Base-by-base conservation (phyloP, 176 grass and related monocot genomes). In the Raddia guianensis region DNA sequence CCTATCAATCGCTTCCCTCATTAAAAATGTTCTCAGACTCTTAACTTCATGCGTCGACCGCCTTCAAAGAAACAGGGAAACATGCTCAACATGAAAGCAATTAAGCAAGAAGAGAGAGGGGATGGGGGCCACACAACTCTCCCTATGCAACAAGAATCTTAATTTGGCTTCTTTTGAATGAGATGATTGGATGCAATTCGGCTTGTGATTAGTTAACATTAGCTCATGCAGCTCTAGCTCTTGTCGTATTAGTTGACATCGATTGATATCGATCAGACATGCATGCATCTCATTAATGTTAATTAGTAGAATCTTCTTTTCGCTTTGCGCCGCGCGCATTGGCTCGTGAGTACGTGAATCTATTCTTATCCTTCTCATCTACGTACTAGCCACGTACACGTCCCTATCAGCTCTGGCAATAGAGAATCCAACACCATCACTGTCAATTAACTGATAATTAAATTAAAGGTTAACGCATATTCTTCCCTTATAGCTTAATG, bases 231-330 rank as follows among this genome's bases (percentile, higher is more conserved):
- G 12, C 7, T 20, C 46, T 43, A 9, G 20, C 53, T 79, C 53
- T 79, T 79, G 83, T 73, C 83, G 83, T 85, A 85, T 85, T 73
- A 65, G 67, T 65, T 65, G 83, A 79, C 76, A 40, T 40, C 37
- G 37, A 40, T 40, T 40, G 37, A 5, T 5, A 40, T 73, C 50
- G 57, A 73, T 73, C 50, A 66, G 48, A 12, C 13, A 72, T 81
- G 45, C 82, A 84, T 52, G 55, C 46, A 84, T n/a, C 27, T 35
- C 3, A 5, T 19, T 12, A 54, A 19, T 72, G 67, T 50, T 40
- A 13, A 53, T 71, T 62, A 34, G 34, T 15, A 50, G 75, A 78
- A 72, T 79, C 66, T 64, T 49, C 15, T 62, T 72, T 78, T 65
- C 64, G 12, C 83, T 79, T 73, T 79, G 83, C 58, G 68, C 75